These are phyloP conservation scores for Termitomyces eurrhizus DNA, from an alignment of 768 basidiomycete species.

Conservation along the genomic window DNA sequence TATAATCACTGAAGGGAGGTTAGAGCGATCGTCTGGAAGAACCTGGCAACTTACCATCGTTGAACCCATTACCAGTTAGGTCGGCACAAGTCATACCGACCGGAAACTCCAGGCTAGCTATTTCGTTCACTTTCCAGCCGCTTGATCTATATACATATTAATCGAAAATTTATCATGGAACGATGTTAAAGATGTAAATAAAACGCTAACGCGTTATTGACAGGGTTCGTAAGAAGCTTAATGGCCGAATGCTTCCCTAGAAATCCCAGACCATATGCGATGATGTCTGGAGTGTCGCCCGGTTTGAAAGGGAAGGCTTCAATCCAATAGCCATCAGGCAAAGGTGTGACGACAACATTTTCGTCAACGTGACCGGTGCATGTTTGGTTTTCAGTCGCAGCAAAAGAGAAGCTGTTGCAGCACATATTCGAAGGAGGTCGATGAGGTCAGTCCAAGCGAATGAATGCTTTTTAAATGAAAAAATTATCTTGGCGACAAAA, in stretches of 20 bases:
- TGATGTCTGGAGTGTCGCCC: background rate
- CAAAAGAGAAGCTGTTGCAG: background rate
- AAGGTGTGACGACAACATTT: background rate
- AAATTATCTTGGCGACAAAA: no score
- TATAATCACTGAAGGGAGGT: background rate
- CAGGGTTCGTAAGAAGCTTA: background rate
- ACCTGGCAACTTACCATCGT: background rate
- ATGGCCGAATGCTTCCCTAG: background rate
- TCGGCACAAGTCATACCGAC: background rate
- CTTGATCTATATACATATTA: background rate
- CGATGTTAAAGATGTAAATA: no score
- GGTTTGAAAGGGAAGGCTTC: background rate
- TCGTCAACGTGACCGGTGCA: background rate
- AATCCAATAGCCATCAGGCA: background rate
- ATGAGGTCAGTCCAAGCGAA: background rate
- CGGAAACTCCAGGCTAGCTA: background rate
- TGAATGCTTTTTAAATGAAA: background rate
- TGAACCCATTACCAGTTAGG: background rate
- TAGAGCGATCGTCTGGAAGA: background rate
- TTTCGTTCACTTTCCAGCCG: background rate
- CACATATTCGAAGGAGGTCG: background rate
- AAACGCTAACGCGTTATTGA: background rate
- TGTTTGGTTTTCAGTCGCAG: background rate
- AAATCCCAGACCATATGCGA: conserved; percentile 1
- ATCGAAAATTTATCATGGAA: no score